Percentiles rank a stretch among this genome's conserved stretches.
Conservation (phyloP, 106 monocot species). For the Narthecium ossifragum region DNA sequence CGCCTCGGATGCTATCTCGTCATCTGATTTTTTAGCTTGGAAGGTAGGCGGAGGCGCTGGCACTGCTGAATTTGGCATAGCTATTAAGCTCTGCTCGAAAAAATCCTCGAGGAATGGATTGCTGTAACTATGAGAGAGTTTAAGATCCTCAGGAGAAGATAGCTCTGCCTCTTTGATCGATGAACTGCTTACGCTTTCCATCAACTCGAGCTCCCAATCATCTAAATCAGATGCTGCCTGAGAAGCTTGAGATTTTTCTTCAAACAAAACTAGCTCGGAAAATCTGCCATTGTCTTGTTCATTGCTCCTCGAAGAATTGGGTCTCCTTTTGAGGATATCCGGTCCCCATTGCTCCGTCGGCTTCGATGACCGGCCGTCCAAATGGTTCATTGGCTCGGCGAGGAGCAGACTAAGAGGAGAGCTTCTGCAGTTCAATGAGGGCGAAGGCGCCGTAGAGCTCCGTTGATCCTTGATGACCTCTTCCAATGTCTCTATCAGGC, state of each 20-base stretch:
- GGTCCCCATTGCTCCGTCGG: neutral
- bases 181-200: slow-evolving; percentile 16
- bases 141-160: neutral
- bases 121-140: neutral
- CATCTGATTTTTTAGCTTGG: neutral
- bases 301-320: neutral
- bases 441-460: neutral
- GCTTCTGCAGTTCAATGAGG: neutral
- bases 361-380: neutral
- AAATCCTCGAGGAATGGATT: slow-evolving; percentile 18
- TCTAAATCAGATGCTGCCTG: slow-evolving; percentile 1
- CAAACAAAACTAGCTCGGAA: neutral
- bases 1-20: neutral
- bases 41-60: neutral
- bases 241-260: neutral
- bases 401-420: slow-evolving; percentile 13
- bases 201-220: slow-evolving; percentile 31
- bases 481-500: slow-evolving; percentile 30
- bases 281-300: neutral
- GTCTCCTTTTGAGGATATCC: neutral
- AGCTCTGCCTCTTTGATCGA: neutral
- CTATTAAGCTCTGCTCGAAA: neutral
- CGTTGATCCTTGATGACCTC: slow-evolving; percentile 16
- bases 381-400: neutral
- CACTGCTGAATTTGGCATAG: neutral